Evolutionary conservation across 176 grass and related monocot species (phyloP).

Genomic region (Phyllostachys edulis): DNA sequence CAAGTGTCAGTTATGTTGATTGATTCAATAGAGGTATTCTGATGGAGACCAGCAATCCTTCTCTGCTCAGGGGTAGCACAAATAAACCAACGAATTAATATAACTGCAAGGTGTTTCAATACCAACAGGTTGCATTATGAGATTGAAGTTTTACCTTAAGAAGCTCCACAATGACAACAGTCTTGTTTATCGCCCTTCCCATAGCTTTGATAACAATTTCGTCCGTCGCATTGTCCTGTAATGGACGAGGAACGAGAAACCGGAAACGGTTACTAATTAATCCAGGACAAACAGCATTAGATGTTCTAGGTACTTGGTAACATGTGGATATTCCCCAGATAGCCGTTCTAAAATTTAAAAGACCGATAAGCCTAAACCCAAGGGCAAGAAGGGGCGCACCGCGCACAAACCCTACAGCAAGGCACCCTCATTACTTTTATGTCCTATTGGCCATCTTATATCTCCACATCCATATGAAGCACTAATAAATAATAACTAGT

Average conservation of each 20-base stretch:
- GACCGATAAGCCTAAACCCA: background rate
- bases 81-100: background rate
- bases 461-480: background rate
- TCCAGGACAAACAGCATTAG: background rate
- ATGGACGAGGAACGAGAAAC: background rate
- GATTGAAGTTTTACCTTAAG: constrained; percentile 45
- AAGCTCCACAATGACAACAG: constrained; percentile 60
- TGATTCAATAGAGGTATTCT: constrained; percentile 58
- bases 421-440: background rate
- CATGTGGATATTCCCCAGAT: background rate
- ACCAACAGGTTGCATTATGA: background rate
- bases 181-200: constrained; percentile 76
- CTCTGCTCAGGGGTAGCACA: constrained; percentile 40
- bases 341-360: background rate
- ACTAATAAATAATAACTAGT: background rate
- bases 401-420: background rate
- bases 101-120: background rate
- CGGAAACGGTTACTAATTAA: background rate
- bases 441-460: background rate
- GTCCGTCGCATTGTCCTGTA: constrained; percentile 39
- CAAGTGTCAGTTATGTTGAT: constrained; percentile 72
- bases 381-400: background rate
- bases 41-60: constrained; percentile 66
- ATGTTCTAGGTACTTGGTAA: background rate
- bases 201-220: constrained; percentile 69